A percentile compares a stretch with the other conserved stretches of the same genome.
Conservation (phyloP, 345 rosid genomes). For the Adansonia digitata region DNA sequence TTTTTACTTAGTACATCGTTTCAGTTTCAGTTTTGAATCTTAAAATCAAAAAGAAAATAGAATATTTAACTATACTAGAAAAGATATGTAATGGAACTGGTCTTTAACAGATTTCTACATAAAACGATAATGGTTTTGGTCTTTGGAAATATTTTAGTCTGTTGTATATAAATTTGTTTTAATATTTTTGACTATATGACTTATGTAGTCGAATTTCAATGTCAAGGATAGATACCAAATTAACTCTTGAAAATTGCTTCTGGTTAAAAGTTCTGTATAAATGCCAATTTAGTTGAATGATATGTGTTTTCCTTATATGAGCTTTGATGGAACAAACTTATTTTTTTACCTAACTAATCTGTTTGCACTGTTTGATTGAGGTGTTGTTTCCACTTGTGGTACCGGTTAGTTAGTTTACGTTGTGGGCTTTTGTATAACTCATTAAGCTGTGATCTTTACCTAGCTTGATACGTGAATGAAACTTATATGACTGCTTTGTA, state of each 20-base stretch:
- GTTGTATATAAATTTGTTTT: neutral
- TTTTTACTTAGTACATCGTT: neutral
- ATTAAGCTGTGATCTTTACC: neutral
- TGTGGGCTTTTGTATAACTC: no score
- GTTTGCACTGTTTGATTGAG: neutral
- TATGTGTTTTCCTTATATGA: neutral
- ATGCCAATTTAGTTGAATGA: neutral
- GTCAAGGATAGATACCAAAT: neutral
- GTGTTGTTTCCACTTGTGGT: neutral
- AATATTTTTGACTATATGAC: neutral
- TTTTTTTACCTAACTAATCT: neutral
- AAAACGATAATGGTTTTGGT: neutral
- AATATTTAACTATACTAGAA: neutral
- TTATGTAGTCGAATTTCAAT: neutral
- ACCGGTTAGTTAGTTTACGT: no score
- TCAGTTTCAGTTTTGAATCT: neutral
- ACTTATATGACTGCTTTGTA: neutral
- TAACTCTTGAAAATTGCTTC: neutral
- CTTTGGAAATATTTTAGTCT: neutral
- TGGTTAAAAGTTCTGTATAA: neutral
- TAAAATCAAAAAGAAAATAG: neutral
- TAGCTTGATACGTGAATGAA: neutral
- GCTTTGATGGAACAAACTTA: constrained; percentile 1
- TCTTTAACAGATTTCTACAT: neutral
- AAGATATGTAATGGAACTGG: neutral